Evolutionary conservation across 306 rosid species (phyloP).

Genomic region (Prunus davidiana): DNA sequence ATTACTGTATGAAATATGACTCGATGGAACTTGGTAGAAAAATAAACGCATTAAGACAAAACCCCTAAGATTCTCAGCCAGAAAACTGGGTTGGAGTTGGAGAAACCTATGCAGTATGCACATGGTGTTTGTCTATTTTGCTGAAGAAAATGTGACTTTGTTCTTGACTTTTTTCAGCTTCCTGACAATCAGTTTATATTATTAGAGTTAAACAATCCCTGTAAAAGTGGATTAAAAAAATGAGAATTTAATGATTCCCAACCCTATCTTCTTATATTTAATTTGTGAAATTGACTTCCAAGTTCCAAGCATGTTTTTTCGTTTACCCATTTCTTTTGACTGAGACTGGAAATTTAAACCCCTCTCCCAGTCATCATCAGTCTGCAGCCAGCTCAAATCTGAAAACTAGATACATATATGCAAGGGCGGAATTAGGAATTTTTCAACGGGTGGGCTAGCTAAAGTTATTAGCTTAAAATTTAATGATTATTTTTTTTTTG

Average conservation of each 20-base stretch:
- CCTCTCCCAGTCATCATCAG: no score
- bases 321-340: no score
- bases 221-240: neutral
- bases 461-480: no score
- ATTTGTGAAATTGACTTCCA: neutral
- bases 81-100: neutral
- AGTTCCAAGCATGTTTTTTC: no score
- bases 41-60: neutral
- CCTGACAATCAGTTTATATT: neutral
- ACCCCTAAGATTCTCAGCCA: constrained; percentile 2
- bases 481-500: no score
- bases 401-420: neutral
- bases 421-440: no score
- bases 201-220: neutral
- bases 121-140: constrained; percentile 17
- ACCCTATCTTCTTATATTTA: neutral
- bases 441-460: fast-evolving
- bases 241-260: constrained; percentile 5
- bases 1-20: neutral
- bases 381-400: neutral
- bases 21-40: neutral
- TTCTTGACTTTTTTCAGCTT: constrained; percentile 14
- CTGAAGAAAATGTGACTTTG: constrained; percentile 7
- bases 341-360: neutral
- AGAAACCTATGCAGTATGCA: constrained; percentile 19